Percentiles rank a stretch among this genome's conserved stretches.
Conservation (phyloP, 805 yeast species). For the Sugiyamaella floridensis region DNA sequence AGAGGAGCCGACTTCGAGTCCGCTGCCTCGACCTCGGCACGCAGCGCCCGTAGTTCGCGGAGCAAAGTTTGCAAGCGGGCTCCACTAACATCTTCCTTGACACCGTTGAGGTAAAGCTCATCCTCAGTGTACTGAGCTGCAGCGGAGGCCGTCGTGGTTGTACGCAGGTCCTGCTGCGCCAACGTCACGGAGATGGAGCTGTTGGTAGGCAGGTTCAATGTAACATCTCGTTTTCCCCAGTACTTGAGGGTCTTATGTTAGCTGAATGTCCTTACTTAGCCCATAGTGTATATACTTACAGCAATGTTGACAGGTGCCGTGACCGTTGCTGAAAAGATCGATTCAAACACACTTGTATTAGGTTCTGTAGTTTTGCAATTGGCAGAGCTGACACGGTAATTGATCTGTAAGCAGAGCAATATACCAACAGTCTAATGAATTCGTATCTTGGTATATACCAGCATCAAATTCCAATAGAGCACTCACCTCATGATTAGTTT, state of each 20-base stretch:
- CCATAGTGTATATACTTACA: constrained; percentile 39
- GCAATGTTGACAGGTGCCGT: constrained; percentile 99
- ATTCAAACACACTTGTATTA: background rate
- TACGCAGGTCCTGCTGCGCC: constrained; percentile 82
- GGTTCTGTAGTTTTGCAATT: background rate
- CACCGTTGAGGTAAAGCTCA: constrained; percentile 80
- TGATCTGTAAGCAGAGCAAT: too few species aligned
- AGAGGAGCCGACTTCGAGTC: constrained; percentile 26
- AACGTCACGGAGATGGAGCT: constrained; percentile 92
- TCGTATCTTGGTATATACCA: too few species aligned
- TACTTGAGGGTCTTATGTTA: constrained; percentile 69
- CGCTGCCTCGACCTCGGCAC: constrained; percentile 52
- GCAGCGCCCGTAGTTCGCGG: constrained; percentile 60
- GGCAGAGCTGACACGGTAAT: too few species aligned
- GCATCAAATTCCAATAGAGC: too few species aligned
- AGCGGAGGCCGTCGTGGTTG: constrained; percentile 83
- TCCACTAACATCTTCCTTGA: constrained; percentile 61
- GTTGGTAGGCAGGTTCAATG: constrained; percentile 88
- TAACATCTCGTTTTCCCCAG: constrained; percentile 96
- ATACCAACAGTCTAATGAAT: too few species aligned
- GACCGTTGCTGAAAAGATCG: constrained; percentile 61
- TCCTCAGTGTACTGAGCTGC: constrained; percentile 52
- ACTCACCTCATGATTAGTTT: background rate
- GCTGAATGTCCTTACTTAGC: background rate
- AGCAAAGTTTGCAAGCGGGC: constrained; percentile 55